phyloP scores from a whole-genome alignment of 208 protist genomes.

The Acanthamoeba royreba region DNA sequence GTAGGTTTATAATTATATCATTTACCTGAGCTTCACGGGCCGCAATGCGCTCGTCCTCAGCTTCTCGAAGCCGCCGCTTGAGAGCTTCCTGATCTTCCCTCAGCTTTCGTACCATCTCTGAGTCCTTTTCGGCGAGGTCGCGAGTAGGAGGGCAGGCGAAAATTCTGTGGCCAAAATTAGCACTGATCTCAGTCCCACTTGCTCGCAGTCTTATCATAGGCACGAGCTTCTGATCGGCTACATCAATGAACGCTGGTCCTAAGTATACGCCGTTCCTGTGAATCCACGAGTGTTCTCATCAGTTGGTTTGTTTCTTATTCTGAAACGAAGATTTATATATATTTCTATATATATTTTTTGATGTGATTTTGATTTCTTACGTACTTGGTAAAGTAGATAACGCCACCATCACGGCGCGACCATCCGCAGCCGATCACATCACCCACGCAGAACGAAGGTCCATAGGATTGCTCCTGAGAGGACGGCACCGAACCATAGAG shows the following conservation, averaged over 20 bases:
- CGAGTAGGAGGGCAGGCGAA: background rate
- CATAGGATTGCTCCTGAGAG: slow-evolving; percentile 21
- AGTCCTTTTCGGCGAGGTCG: background rate
- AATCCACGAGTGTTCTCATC: no score
- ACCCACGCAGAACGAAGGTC: background rate
- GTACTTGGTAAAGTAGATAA: slow-evolving; percentile 53
- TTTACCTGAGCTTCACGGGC: background rate
- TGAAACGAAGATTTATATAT: no score
- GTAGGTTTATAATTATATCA: background rate
- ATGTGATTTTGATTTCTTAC: no score
- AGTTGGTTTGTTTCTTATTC: no score
- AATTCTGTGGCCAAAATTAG: background rate
- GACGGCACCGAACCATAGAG: slow-evolving; percentile 1
- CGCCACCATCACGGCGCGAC: background rate
- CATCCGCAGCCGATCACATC: slow-evolving; percentile 58
- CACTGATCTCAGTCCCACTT: slow-evolving; percentile 7
- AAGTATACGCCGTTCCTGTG: slow-evolving; percentile 39
- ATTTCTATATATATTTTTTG: no score
- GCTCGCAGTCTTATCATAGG: background rate
- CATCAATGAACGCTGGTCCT: slow-evolving; percentile 40
- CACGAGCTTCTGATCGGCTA: background rate
- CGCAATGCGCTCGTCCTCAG: background rate
- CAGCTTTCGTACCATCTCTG: slow-evolving; percentile 24
- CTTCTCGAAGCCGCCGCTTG: background rate
- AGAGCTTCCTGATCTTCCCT: background rate